Conservation (phyloP, 371 early-diverging fungal genomes). For the Funneliformis caledonium region DNA sequence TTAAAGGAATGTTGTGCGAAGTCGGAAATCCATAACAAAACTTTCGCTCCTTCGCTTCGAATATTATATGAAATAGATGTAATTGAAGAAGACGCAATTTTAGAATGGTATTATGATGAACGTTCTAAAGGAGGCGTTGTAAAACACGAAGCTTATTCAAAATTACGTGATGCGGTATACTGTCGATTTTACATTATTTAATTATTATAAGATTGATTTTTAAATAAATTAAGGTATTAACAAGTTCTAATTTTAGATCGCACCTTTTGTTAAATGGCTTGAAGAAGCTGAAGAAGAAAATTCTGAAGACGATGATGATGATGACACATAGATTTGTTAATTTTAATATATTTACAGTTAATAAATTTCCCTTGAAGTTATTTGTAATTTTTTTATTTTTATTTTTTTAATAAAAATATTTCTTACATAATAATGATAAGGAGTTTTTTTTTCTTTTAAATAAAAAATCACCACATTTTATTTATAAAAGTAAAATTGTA, state of each 20-base stretch:
- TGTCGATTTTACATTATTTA: conserved; percentile 38
- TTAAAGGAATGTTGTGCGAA: conserved; percentile 54
- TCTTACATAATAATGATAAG: no score
- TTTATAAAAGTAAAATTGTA: no score
- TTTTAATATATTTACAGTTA: no score
- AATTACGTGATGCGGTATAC: conserved; percentile 50
- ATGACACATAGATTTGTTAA: no score
- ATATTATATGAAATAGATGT: conserved; percentile 83
- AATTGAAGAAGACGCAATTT: conserved; percentile 81
- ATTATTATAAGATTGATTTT: conserved; percentile 31
- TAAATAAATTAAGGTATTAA: no score
- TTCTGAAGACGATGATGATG: conserved; percentile 54
- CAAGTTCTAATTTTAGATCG: conserved; percentile 36
- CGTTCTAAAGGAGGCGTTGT: conserved; percentile 43
- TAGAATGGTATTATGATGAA: conserved; percentile 72
- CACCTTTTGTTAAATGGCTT: conserved; percentile 72
- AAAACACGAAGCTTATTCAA: conserved; percentile 42
- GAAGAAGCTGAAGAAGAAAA: conserved; percentile 70
- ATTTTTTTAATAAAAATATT: no score
- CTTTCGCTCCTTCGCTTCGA: conserved; percentile 68
- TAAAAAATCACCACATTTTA: no score
- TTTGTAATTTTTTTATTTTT: no score
- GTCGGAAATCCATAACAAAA: conserved; percentile 52
- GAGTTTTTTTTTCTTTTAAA: no score
- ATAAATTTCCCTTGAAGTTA: no score